Evolutionary conservation across 2,329 filamentous ascomycete genomes (phyloP).

Genomic region (Colletotrichum kahawae): DNA sequence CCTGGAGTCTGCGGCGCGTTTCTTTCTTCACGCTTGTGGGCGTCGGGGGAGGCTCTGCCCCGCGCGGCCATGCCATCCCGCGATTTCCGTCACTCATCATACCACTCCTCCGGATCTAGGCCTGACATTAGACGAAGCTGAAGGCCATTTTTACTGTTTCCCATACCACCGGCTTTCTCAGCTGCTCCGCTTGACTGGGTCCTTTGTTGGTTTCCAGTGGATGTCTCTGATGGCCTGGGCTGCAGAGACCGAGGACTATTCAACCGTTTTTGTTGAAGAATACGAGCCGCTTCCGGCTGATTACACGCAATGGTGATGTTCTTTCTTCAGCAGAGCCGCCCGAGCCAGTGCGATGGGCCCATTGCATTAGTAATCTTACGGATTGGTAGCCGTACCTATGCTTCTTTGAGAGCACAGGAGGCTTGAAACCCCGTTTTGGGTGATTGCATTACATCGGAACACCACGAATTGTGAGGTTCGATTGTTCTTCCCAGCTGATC

Average conservation of each 20-base stretch:
- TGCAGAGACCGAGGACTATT: background rate
- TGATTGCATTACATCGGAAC: background rate
- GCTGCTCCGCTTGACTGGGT: background rate
- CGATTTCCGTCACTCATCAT: background rate
- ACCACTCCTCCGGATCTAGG: constrained; percentile 3
- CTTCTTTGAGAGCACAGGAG: background rate
- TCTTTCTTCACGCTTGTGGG: background rate
- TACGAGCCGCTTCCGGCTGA: background rate
- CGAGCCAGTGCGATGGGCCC: background rate
- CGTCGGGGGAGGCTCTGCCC: background rate
- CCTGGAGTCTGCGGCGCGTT: background rate
- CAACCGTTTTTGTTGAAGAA: background rate
- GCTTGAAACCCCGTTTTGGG: background rate
- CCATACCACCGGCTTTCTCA: background rate
- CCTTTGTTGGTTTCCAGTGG: background rate
- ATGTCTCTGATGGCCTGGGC: background rate
- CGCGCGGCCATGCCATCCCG: background rate
- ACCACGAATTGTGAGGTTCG: background rate
- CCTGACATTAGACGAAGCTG: constrained; percentile 3
- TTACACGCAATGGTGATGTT: background rate
- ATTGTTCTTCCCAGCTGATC: background rate
- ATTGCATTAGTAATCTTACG: background rate
- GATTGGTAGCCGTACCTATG: background rate
- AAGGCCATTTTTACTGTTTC: background rate
- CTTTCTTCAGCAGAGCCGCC: constrained; percentile 8